Evolutionary conservation across 192 early-diverging fungal genomes (phyloP), one percentile per base, ranked within the genome.

Genomic region (Umbelopsis vinacea): DNA sequence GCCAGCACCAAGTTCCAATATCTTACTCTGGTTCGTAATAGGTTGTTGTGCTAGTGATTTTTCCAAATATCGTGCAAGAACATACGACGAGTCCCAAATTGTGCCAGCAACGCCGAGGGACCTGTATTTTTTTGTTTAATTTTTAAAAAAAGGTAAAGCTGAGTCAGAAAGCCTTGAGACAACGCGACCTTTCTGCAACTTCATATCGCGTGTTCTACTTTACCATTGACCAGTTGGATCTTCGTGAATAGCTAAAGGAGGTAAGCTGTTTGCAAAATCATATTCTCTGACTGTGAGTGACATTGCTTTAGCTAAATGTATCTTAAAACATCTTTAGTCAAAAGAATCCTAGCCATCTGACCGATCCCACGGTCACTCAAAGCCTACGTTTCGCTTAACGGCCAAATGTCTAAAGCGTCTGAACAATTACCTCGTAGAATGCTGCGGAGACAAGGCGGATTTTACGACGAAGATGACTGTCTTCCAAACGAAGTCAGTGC

Each of bases 181-280:
- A 35, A 63, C 57, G 57, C 57, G 57, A 63, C 57, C n/a, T 63
- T 4, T 2, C 10, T 37, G 12, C 15, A 1, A 19, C 33, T 35
- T 33, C 26, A 63, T 50, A 17, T 19, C 48, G 6, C 48, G 11
- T 43, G 0, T 43, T 1, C 6, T 26, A 24, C 53, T 26, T 19
- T 63, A 63, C 57, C 57, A 63, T 63, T 63, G 29, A 17, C 57
- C 57, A 37, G 57, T 63, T 22, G 57, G 57, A 63, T 63, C 57
- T 37, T 63, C 57, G 29, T 29, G 33, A 37, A 63, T 63, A 1
- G 33, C 29, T 35, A 63, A 14, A 37, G 57, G 57, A 35, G 57
- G 33, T 19, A 63, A 0, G 19, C 37, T 19, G 24, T 14, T 37
- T 6, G 57, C 57, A 14, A 63, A 63, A 12, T 63, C 57, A 37